Conservation (phyloP, 2,329 filamentous ascomycete genomes). For the Paraphoma sp. region DNA sequence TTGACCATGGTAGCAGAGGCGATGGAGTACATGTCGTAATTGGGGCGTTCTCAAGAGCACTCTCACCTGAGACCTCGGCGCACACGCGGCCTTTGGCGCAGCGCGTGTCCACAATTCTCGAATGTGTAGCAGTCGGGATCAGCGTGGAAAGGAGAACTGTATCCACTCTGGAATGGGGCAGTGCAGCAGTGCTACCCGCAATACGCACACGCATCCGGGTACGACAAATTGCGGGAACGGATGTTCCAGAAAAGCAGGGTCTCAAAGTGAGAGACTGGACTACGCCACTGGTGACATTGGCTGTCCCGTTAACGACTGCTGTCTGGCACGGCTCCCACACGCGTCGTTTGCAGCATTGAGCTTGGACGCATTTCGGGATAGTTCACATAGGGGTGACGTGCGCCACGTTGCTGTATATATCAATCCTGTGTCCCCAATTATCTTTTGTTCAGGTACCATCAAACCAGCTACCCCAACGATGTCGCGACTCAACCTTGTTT, state of each 20-base stretch:
- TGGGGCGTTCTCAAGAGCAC: neutral
- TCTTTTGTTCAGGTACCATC: neutral
- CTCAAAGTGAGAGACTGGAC: neutral
- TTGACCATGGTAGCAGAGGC: neutral
- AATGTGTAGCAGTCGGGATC: neutral
- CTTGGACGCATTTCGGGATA: neutral
- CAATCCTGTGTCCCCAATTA: neutral
- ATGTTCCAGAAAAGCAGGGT: neutral
- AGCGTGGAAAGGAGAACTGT: neutral
- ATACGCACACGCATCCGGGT: neutral
- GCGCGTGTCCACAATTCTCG: neutral
- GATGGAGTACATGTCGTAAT: neutral
- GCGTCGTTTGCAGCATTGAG: neutral
- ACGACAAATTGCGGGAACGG: neutral
- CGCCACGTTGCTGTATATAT: neutral
- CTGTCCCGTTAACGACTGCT: neutral
- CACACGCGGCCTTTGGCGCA: neutral
- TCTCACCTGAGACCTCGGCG: neutral
- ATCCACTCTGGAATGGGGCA: neutral
- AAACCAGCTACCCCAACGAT: constrained; percentile 12
- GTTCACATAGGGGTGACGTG: neutral
- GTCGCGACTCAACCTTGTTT: constrained; percentile 45
- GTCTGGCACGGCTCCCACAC: neutral
- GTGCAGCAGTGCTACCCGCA: neutral
- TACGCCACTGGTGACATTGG: constrained; percentile 1